Percentiles rank a stretch among this genome's conserved stretches.
These are phyloP conservation scores for Fusarium tuaranense DNA, from an alignment of 2,329 filamentous ascomycete genomes.

Conservation along the genomic window DNA sequence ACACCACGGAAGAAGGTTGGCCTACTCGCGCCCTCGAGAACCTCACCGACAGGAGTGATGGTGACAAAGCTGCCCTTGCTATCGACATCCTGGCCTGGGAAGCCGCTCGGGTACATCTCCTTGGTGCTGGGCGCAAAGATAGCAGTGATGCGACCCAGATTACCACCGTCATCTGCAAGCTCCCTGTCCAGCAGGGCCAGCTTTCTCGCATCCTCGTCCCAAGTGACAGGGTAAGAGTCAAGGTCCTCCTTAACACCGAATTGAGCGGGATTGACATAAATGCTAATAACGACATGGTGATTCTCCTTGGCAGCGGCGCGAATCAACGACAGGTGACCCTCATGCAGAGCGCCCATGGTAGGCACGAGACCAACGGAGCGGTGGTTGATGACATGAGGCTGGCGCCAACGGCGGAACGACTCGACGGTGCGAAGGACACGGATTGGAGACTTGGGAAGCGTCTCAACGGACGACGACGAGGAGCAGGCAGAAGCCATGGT, in stretches of 20 bases:
- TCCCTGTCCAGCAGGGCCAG: slow-evolving; percentile 78
- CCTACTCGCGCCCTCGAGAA: slow-evolving; percentile 85
- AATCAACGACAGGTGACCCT: slow-evolving; percentile 88
- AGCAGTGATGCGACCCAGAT: slow-evolving; percentile 78
- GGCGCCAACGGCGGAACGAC: slow-evolving; percentile 76
- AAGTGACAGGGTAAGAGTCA: slow-evolving; percentile 88
- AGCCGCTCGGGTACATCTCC: slow-evolving; percentile 90
- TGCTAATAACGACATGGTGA: slow-evolving; percentile 87
- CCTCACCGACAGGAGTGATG: slow-evolving; percentile 84
- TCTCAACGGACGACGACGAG: slow-evolving; percentile 51
- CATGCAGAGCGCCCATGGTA: slow-evolving; percentile 98
- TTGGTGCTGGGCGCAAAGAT: slow-evolving; percentile 87
- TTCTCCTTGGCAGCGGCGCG: slow-evolving; percentile 86
- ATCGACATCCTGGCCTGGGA: slow-evolving; percentile 76
- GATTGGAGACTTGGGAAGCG: slow-evolving; percentile 69
- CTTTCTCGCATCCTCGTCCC: slow-evolving; percentile 79
- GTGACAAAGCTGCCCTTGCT: slow-evolving; percentile 91
- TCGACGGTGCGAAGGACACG: slow-evolving; percentile 82
- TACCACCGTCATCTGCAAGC: slow-evolving; percentile 69
- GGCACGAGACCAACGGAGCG: slow-evolving; percentile 89
- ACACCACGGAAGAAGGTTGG: slow-evolving; percentile 98
- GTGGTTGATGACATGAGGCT: slow-evolving; percentile 72
- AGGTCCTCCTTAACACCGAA: slow-evolving; percentile 93
- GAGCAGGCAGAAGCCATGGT: slow-evolving; percentile 37
- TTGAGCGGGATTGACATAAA: slow-evolving; percentile 97